Base-by-base conservation (phyloP, 2,329 filamentous ascomycete genomes). In the Colletotrichum tofieldiae region DNA sequence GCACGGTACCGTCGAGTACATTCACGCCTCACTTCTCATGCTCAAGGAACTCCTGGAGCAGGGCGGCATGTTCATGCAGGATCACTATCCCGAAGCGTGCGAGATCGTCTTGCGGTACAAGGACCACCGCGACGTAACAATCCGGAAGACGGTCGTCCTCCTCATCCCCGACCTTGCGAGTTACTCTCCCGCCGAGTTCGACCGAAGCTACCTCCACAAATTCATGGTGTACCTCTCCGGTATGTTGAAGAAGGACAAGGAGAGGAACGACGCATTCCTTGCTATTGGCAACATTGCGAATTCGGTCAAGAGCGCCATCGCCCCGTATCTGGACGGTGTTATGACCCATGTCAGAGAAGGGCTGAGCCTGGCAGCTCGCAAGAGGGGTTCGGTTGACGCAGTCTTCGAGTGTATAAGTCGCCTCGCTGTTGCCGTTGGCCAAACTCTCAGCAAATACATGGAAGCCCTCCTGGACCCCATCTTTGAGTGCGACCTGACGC, bases 31-130 rank as follows among this genome's bases (percentile, higher is more conserved):
- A 2, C 88, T 99, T 51, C 88, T 99, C 26, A 95, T 97, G 1
- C 88, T 98, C 77, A 97, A 96, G 81, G 96, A 98, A 83, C 89
- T 99, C 59, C 90, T 99, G 23, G 91, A 96, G 74, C 96, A 98
- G 80, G 96, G 96, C 65, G 95, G 95, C 77, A 99, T 99, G 96
- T 99, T 97, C 82, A 98, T 99, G 96, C 95, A 98, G 78, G 94
- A 95, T 49, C 91, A 95, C 79, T 99, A 98, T 82, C 91, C 93
- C 71, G 94, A 97, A 77, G 93, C 94, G 14, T 98, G 96, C 80
- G 96, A 99, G 74, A 95, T 96, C 74, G 94, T 98, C 45, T 92
- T 96, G 75, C 93, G 93, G 73, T 94, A 97, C 81, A 97, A 97
- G 81, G 96, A 99, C 77, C 94, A 98, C 77, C 91, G 94, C 65